Percentiles rank a stretch among this genome's conserved stretches.
phyloP scores from a whole-genome alignment of 306 rosid genomes.

The Corylus heterophylla region DNA sequence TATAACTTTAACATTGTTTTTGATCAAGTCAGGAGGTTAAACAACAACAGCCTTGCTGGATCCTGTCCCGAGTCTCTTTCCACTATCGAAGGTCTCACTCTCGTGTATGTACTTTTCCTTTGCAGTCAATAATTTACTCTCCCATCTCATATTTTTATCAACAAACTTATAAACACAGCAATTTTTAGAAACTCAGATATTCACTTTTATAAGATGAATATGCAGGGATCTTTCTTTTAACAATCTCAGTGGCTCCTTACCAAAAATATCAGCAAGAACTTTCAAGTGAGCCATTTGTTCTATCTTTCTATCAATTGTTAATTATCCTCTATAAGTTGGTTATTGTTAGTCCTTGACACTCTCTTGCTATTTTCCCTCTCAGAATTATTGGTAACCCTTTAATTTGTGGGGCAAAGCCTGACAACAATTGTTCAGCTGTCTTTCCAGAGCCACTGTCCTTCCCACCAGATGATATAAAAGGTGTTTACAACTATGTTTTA shows the following conservation, averaged over 20 bases:
- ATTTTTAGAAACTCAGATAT: conserved; percentile 4
- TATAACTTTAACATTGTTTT: conserved; percentile 25
- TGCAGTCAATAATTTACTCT: conserved; percentile 6
- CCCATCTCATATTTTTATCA: neutral
- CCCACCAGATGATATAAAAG: conserved; percentile 67
- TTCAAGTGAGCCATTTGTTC: conserved; percentile 65
- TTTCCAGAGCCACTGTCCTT: conserved; percentile 92
- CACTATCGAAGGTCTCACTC: conserved; percentile 71
- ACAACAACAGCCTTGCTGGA: conserved; percentile 93
- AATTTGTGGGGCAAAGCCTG: conserved; percentile 75
- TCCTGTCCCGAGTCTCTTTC: conserved; percentile 79
- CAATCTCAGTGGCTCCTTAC: conserved; percentile 87
- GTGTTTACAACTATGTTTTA: conserved; percentile 36
- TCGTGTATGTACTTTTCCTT: conserved; percentile 72
- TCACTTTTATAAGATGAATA: conserved; percentile 22
- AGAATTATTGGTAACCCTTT: conserved; percentile 92
- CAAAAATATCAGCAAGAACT: conserved; percentile 87
- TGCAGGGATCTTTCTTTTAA: conserved; percentile 92
- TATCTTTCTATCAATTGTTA: conserved; percentile 1
- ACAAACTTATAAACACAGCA: neutral
- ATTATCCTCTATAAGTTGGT: conserved; percentile 13
- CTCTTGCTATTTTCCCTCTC: conserved; percentile 22
- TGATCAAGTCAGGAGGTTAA: conserved; percentile 75
- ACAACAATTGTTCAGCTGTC: conserved; percentile 71
- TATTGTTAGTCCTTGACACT: conserved; percentile 1